A percentile compares a stretch with the other conserved stretches of the same genome.
These are phyloP conservation scores for Thermothelomyces thermophilus DNA, from an alignment of 2,329 filamentous ascomycete species.

Conservation along the genomic window DNA sequence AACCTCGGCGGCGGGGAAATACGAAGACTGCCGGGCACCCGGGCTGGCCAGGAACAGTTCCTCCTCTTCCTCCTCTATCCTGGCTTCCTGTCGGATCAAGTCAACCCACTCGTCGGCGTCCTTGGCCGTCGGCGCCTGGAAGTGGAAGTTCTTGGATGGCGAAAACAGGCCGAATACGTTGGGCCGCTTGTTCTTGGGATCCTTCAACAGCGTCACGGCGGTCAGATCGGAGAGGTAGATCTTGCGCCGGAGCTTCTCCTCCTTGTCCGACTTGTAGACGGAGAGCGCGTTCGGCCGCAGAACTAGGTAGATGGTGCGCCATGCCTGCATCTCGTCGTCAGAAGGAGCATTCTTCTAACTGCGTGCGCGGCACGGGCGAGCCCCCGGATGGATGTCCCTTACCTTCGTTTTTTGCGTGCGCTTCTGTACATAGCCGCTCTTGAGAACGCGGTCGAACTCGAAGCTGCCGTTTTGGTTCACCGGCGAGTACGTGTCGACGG, in stretches of 20 bases:
- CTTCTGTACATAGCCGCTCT: conserved; percentile 79
- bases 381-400: conserved; percentile 21
- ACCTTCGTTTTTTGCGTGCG: conserved; percentile 93
- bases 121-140: conserved; percentile 65
- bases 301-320: conserved; percentile 86
- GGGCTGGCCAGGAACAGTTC: conserved; percentile 71
- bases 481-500: conserved; percentile 65
- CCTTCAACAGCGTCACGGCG: conserved; percentile 80
- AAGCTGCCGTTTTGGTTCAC: conserved; percentile 95
- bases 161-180: conserved; percentile 92
- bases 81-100: conserved; percentile 68
- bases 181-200: conserved; percentile 78
- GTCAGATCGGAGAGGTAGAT: conserved; percentile 85
- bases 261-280: conserved; percentile 86
- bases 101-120: conserved; percentile 86
- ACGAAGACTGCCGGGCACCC: conserved; percentile 44
- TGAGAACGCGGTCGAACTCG: conserved; percentile 89
- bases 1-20: conserved; percentile 23
- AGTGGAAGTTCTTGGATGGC: conserved; percentile 82
- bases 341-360: background rate
- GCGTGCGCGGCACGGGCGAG: background rate
- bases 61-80: conserved; percentile 83
- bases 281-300: conserved; percentile 84
- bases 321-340: conserved; percentile 50
- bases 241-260: conserved; percentile 83